Percentiles rank a stretch among this genome's conserved stretches.
These are phyloP conservation scores for Cryptosporidium andersoni DNA, from an alignment of 169 alveolate genomes.

Conservation along the genomic window DNA sequence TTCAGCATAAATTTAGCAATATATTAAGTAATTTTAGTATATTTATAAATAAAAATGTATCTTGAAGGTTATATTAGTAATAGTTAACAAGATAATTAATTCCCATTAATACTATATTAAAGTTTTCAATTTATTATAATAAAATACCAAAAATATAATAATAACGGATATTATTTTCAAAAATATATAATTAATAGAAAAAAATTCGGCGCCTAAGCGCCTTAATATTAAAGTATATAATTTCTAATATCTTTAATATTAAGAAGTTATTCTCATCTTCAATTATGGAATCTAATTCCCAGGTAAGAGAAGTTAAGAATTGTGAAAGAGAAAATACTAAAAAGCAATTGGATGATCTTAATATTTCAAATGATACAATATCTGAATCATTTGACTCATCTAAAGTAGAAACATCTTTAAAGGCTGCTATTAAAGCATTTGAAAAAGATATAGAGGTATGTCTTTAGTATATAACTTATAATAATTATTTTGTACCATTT, in stretches of 20 bases:
- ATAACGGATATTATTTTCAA: too few species aligned
- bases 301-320: neutral
- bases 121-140: too few species aligned
- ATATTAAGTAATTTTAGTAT: too few species aligned
- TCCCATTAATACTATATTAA: too few species aligned
- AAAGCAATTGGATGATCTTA: conserved; percentile 25
- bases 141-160: too few species aligned
- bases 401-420: conserved; percentile 27
- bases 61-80: too few species aligned
- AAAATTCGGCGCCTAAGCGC: too few species aligned
- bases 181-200: too few species aligned
- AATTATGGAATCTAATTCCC: neutral
- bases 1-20: too few species aligned
- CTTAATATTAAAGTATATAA: neutral
- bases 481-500: neutral
- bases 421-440: conserved; percentile 46
- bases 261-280: neutral
- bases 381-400: neutral
- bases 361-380: conserved; percentile 17
- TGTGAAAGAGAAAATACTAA: conserved; percentile 15
- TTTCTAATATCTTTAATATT: neutral
- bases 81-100: too few species aligned
- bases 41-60: too few species aligned
- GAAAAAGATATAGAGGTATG: conserved; percentile 70
- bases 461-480: neutral